Evolutionary conservation across 139 green algal genomes (phyloP), one percentile per base, ranked within the genome.

Genomic region (Nannochloris sp.): DNA sequence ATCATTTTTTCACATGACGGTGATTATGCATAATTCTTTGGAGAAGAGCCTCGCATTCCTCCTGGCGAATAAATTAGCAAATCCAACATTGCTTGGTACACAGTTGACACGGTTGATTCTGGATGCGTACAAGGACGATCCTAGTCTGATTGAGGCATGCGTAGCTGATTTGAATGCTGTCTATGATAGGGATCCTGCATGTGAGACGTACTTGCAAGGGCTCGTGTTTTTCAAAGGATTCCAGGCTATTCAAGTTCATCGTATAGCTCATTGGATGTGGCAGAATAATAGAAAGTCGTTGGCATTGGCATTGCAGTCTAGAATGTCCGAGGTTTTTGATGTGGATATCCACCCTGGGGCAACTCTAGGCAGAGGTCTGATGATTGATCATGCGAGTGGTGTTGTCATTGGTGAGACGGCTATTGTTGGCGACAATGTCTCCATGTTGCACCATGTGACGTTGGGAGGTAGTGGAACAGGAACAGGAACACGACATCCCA

Each of bases 271-370:
- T 72, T 76, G 78, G 24, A 76, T 98, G 61, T 98, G 90, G 89
- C 50, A 71, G 4, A 60, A 74, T 2, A 85, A 87, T 2, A 85
- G 89, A 66, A 69, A 60, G 5, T 66, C 88, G 15, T 81, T 96
- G 70, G 91, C 91, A 0, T 60, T 92, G 10, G 83, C 82, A 3
- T 64, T 97, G 55, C 87, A 94, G 72, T 77, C 60, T 57, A 62
- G 78, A 37, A 68, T 85, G 63, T 86, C 68, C 44, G 82, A 93
- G 69, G 79, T 92, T 14, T 88, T 95, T 36, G 83, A 65, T 81
- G 84, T 97, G 23, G 93, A 98, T 80, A 93, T 97, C 54, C 93
- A 98, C 74, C 91, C 93, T 6, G 89, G 80, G 0, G 93, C 93
- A 8, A 68, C 68, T 11, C 81, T 99, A 19, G 93, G 93, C 4